Evolutionary conservation across 768 basidiomycete genomes (phyloP).

Genomic region (Russula dissimulans): DNA sequence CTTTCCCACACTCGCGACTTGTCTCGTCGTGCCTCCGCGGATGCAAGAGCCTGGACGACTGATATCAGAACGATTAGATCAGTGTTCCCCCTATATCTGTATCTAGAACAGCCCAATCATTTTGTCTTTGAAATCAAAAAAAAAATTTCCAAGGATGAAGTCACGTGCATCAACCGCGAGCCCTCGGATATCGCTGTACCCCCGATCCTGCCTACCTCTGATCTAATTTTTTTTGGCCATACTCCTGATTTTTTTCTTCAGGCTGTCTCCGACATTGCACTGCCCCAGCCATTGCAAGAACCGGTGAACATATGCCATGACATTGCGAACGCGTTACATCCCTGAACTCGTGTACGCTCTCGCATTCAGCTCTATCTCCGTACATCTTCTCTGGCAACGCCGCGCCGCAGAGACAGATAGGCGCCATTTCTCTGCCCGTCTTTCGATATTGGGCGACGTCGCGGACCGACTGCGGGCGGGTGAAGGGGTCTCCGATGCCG

Average conservation of each 20-base stretch:
- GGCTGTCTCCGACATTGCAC: background rate
- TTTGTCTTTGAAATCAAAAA: no score
- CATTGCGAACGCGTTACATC: slow-evolving; percentile 34
- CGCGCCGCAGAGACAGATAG: slow-evolving; percentile 43
- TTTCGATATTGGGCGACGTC: slow-evolving; percentile 55
- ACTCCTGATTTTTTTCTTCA: background rate
- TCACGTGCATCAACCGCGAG: no score
- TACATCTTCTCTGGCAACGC: slow-evolving; percentile 53
- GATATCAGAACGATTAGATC: no score
- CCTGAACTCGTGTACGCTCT: slow-evolving; percentile 59
- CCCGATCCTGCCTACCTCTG: no score
- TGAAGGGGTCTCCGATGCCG: slow-evolving; percentile 37
- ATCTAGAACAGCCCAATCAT: no score
- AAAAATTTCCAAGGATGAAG: no score
- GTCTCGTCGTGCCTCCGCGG: background rate
- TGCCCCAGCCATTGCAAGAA: no score
- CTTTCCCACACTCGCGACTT: background rate
- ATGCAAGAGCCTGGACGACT: background rate
- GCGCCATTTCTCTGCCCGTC: slow-evolving; percentile 44
- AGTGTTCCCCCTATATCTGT: no score
- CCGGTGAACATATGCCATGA: background rate
- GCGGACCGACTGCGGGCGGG: slow-evolving; percentile 42
- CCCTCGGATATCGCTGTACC: no score
- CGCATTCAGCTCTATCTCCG: slow-evolving; percentile 56
- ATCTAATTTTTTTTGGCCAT: no score